These are phyloP conservation scores for Colletotrichum liriopes DNA, from an alignment of 2,329 filamentous ascomycete genomes.

Conservation along the genomic window DNA sequence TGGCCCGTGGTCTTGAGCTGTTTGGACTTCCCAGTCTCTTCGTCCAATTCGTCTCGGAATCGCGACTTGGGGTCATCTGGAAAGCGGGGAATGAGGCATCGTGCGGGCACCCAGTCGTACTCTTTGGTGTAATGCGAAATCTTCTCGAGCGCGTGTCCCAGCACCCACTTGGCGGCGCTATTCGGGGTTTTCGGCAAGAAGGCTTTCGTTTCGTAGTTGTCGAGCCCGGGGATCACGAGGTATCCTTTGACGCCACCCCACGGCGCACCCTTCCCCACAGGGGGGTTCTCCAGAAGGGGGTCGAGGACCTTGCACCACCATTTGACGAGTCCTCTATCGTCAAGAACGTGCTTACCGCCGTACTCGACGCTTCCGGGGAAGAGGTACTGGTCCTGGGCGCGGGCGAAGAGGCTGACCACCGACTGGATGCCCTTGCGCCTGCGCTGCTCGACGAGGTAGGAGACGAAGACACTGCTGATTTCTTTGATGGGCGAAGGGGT, in stretches of 20 bases:
- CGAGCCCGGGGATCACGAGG: constrained; percentile 88
- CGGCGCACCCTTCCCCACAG: constrained; percentile 47
- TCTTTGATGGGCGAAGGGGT: constrained; percentile 81
- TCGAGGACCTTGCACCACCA: constrained; percentile 97
- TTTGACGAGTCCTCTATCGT: constrained; percentile 89
- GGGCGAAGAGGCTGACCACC: constrained; percentile 91
- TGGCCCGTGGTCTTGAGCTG: constrained; percentile 72
- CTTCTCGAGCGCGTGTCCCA: constrained; percentile 79
- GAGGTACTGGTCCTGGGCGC: constrained; percentile 93
- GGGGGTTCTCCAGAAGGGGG: constrained; percentile 74
- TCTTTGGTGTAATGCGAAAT: constrained; percentile 75
- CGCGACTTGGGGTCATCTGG: constrained; percentile 96
- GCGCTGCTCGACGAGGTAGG: constrained; percentile 79
- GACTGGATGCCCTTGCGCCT: constrained; percentile 77
- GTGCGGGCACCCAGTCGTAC: constrained; percentile 76
- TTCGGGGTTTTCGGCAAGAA: constrained; percentile 76
- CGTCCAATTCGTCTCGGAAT: constrained; percentile 90
- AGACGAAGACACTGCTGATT: constrained; percentile 82
- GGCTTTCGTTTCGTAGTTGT: constrained; percentile 83
- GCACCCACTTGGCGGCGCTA: constrained; percentile 74
- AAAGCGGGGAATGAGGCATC: constrained; percentile 90
- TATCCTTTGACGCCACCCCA: constrained; percentile 79
- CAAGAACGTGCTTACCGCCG: constrained; percentile 87
- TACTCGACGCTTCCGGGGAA: constrained; percentile 95
- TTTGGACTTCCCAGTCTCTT: constrained; percentile 77